Evolutionary conservation across 768 basidiomycete genomes (phyloP).

Genomic region (Pleurotus giganteus): DNA sequence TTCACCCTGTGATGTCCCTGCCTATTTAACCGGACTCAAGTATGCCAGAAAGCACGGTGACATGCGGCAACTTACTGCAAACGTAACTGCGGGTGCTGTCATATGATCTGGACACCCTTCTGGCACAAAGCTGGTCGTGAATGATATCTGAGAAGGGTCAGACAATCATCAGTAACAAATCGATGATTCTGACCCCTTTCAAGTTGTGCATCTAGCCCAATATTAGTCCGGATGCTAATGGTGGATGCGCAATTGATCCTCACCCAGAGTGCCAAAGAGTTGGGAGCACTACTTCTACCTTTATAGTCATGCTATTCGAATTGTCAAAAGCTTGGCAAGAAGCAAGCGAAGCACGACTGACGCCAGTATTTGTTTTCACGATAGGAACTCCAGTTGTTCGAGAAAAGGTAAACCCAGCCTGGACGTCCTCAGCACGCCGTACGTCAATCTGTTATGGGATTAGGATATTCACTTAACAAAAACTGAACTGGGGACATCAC

Average conservation of each 20-base stretch:
- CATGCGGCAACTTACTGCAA: conserved; percentile 30
- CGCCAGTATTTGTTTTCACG: conserved; percentile 51
- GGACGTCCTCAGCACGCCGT: conserved; percentile 33
- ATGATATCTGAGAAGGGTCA: conserved; percentile 35
- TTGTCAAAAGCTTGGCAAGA: neutral
- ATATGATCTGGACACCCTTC: conserved; percentile 27
- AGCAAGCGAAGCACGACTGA: conserved; percentile 19
- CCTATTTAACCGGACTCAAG: conserved; percentile 23
- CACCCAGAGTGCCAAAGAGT: conserved; percentile 45
- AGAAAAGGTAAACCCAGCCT: conserved; percentile 41
- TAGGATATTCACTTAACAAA: conserved; percentile 8
- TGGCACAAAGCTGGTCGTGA: conserved; percentile 30
- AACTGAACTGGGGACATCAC: conserved; percentile 22
- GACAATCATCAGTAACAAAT: neutral
- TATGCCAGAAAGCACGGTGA: neutral
- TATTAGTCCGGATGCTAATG: too few species aligned
- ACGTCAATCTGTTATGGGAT: conserved; percentile 41
- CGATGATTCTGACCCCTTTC: conserved; percentile 27
- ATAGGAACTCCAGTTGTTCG: conserved; percentile 35
- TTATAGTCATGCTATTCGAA: conserved; percentile 49
- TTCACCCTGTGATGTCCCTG: conserved; percentile 42
- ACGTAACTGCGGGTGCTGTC: conserved; percentile 28
- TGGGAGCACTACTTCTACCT: conserved; percentile 43
- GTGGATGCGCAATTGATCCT: neutral
- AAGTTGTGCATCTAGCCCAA: conserved; percentile 43